phyloP scores from a whole-genome alignment of 2,329 filamentous ascomycete genomes.

The Cordyceps cicadae region DNA sequence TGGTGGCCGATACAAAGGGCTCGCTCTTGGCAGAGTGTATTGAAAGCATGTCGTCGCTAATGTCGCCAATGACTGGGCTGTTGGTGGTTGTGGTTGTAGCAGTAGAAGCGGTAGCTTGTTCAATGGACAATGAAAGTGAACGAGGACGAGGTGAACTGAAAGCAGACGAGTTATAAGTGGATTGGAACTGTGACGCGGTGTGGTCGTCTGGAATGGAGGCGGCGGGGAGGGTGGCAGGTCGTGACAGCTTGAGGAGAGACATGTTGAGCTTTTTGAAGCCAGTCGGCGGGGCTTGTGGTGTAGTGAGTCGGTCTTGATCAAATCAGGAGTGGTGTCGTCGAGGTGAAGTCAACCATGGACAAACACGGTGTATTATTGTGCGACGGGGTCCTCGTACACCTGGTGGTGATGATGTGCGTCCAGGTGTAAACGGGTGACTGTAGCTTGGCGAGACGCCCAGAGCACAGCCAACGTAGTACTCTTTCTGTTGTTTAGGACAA shows the following conservation, averaged over 20 bases:
- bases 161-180: constrained; percentile 8
- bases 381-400: not conserved
- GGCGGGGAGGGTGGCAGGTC: constrained; percentile 5
- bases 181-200: not conserved
- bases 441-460: not conserved
- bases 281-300: not conserved
- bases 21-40: constrained; percentile 16
- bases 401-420: not conserved
- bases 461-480: not conserved
- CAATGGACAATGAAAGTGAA: not conserved
- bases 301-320: not conserved
- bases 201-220: constrained; percentile 9
- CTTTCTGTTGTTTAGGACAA: not conserved
- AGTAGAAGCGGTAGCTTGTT: not conserved
- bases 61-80: not conserved
- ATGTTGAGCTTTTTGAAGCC: constrained; percentile 4
- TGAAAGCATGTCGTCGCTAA: constrained; percentile 22
- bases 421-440: not conserved
- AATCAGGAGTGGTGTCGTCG: not conserved
- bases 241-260: constrained; percentile 4
- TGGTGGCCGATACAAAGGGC: constrained; percentile 10
- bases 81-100: not conserved
- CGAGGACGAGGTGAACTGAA: constrained; percentile 1
- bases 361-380: not conserved
- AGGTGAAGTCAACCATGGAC: not conserved